Conservation (phyloP, 305 asterid species). For the Fraxinus dipetala region DNA sequence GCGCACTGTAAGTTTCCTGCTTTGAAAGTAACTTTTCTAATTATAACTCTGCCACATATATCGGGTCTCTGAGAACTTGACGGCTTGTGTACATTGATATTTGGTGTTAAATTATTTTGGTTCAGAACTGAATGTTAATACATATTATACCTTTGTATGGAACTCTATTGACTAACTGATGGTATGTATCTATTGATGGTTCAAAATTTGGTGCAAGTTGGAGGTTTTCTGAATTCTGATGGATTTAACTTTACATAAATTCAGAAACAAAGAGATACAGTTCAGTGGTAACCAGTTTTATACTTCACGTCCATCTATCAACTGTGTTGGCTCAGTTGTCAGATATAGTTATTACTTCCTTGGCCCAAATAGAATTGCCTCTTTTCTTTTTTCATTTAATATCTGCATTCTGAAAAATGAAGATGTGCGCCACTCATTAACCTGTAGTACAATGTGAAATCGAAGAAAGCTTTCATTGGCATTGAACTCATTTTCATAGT, state of each 20-base stretch:
- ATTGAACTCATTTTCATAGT: background rate
- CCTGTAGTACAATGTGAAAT: background rate
- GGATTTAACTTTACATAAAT: slow-evolving; percentile 1
- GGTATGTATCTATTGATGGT: background rate
- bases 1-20: slow-evolving; percentile 44
- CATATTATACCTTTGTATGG: background rate
- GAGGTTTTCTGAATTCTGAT: background rate
- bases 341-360: slow-evolving; percentile 9
- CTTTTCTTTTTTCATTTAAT: background rate
- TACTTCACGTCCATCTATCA: background rate
- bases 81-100: slow-evolving; percentile 12
- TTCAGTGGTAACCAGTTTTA: background rate
- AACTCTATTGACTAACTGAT: background rate
- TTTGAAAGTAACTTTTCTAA: background rate
- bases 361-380: background rate
- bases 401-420: background rate
- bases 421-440: background rate
- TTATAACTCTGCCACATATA: slow-evolving; percentile 11
- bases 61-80: slow-evolving; percentile 2
- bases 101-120: background rate
- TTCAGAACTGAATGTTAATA: background rate
- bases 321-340: slow-evolving; percentile 11
- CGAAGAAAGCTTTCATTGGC: background rate
- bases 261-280: slow-evolving; percentile 11
- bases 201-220: background rate